Base-by-base conservation (phyloP, 805 yeast genomes). In the Torulaspora indica region DNA sequence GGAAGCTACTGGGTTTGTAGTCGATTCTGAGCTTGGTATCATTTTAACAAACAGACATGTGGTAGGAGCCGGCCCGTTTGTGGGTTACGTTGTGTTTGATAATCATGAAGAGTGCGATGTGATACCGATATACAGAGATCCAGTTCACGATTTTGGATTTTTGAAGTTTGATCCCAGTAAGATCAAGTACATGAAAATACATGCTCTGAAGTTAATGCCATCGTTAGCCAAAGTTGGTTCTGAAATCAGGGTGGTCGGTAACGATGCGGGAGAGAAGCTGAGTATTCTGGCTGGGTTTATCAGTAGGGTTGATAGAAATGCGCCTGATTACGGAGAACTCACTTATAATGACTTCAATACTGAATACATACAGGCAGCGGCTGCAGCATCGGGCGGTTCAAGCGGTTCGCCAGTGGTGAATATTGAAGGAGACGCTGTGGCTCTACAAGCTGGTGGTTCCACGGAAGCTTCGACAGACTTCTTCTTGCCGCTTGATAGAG, bases 371-470 rank as follows among this genome's bases (percentile, higher is more conserved):
- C 96, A 89, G 67, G 96, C 96, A 1, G 96, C 97, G 6, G 96
- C 97, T 1, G 78, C 89, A 47, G 96, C 97, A 0, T 83, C 95
- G 13, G 97, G 97, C 24, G 97, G 97, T 2, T 88, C 96, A 3
- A 82, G 93, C 38, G 97, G 97, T 7, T 87, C 96, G 3, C 97
- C 97, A 0, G 97, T 90, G n/a, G 95, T 90, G 2, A 83, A 88
- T 63, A 79, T 83, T 35, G 82, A 85, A 54, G 96, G 96, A 2
- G 66, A 79, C 57, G 96, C 91, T 0, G 86, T 90, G 14, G 96
- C 97, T 0, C 69, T 90, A 41, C 96, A 88, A 66, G 97, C 97
- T 1, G 97, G 97, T 58, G 97, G 97, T 2, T 78, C 85, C 5
- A 77, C 89, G 1, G 93, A 85, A 53, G 90, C 96, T 1, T 86